Conservation (phyloP, 139 green algal species). For the Astrephomene gubernaculifera region DNA sequence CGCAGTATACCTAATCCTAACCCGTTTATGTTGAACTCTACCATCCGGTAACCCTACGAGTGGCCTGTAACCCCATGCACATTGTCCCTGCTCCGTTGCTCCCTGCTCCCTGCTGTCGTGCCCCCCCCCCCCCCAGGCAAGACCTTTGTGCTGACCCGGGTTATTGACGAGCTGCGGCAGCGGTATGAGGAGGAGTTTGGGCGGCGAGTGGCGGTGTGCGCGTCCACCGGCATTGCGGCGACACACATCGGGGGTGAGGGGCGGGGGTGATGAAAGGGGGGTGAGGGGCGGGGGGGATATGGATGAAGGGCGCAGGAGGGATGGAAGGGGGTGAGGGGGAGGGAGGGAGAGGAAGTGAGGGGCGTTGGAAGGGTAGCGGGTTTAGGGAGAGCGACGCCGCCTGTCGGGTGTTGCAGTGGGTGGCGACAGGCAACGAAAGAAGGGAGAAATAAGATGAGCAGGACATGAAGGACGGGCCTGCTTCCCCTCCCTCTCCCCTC, state of each 20-base stretch:
- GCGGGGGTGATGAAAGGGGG: not conserved
- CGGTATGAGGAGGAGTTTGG: conserved; percentile 56
- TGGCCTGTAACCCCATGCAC: too few species aligned
- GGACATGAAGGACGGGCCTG: too few species aligned
- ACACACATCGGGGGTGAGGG: conserved; percentile 71
- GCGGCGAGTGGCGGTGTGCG: conserved; percentile 61
- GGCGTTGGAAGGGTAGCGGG: too few species aligned
- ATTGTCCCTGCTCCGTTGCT: too few species aligned
- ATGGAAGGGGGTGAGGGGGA: not conserved
- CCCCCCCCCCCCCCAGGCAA: conserved; percentile 58
- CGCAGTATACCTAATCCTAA: too few species aligned
- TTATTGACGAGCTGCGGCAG: conserved; percentile 55
- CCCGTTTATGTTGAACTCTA: too few species aligned
- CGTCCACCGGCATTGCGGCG: conserved; percentile 78
- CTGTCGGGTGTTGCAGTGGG: too few species aligned
- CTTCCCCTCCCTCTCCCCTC: not conserved
- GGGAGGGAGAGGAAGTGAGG: not conserved
- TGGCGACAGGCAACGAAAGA: too few species aligned
- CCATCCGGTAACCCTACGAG: too few species aligned
- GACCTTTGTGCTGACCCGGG: conserved; percentile 70
- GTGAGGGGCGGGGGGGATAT: not conserved
- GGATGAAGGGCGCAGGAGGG: not conserved
- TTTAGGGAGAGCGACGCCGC: too few species aligned
- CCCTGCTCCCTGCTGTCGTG: not conserved
- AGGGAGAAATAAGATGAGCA: too few species aligned